Percentiles rank a stretch among this genome's conserved stretches.
phyloP scores from a whole-genome alignment of 257 asterid species.

The Nicotiana benthamiana region DNA sequence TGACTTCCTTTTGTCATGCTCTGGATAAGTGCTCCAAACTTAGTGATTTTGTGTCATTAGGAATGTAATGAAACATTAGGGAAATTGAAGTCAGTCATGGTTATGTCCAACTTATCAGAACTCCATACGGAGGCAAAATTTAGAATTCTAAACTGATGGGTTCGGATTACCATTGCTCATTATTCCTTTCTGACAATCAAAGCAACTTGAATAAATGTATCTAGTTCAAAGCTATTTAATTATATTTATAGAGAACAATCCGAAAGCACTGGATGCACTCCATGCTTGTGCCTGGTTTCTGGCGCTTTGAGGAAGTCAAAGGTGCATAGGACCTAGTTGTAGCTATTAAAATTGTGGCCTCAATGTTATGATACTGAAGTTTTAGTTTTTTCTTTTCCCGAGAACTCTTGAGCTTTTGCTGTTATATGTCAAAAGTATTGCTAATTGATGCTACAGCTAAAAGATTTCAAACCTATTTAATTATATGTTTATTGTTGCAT shows the following conservation, averaged over 20 bases:
- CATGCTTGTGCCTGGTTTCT: not conserved
- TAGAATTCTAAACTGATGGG: not conserved
- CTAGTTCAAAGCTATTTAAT: no score
- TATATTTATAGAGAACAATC: not conserved
- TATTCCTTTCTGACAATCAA: not conserved
- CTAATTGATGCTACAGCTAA: not conserved
- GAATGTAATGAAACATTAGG: no score
- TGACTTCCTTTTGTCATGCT: no score
- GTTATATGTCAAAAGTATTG: no score
- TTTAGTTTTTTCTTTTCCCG: not conserved
- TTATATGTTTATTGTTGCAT: not conserved
- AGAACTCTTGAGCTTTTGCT: not conserved
- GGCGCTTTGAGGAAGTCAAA: not conserved
- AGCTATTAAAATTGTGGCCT: not conserved
- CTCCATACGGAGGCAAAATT: not conserved
- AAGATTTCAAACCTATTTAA: no score
- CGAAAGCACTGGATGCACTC: not conserved
- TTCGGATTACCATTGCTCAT: not conserved
- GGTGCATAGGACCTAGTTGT: not conserved
- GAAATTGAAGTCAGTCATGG: no score
- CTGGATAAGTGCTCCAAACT: no score
- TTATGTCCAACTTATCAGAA: no score
- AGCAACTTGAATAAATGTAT: no score
- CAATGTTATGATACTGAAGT: not conserved
- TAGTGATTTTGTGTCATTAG: no score